Percentiles rank a stretch among this genome's conserved stretches.
phyloP scores from a whole-genome alignment of 805 yeast species.

The Yarrowia sp. region DNA sequence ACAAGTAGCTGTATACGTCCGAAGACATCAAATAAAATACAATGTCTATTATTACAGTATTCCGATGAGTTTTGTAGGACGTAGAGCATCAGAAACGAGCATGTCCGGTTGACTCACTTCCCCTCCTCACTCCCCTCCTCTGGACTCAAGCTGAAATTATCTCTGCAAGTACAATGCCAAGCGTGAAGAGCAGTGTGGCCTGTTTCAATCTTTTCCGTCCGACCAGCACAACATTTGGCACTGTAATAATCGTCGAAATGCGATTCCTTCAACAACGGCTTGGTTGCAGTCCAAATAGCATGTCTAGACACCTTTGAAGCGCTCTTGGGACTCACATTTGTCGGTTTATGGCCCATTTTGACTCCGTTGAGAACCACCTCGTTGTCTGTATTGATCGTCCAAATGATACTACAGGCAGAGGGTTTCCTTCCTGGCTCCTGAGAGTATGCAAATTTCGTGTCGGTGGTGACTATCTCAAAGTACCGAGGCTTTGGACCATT shows the following conservation, averaged over 20 bases:
- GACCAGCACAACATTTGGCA: slow-evolving; percentile 1
- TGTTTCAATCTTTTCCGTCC: background rate
- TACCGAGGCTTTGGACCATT: background rate
- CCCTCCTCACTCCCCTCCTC: too few species aligned
- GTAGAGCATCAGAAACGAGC: too few species aligned
- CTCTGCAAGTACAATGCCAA: slow-evolving; percentile 14
- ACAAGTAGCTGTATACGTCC: too few species aligned
- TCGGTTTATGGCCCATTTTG: slow-evolving; percentile 38
- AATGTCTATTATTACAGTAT: too few species aligned
- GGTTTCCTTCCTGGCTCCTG: slow-evolving; percentile 11
- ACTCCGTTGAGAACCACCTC: slow-evolving; percentile 36
- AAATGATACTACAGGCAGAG: slow-evolving; percentile 2
- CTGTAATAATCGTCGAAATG: slow-evolving; percentile 7
- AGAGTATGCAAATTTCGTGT: slow-evolving; percentile 40
- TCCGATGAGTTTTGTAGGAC: too few species aligned
- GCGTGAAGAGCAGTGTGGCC: slow-evolving; percentile 11
- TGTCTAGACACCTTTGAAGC: slow-evolving; percentile 7
- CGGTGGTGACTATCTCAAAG: slow-evolving; percentile 17
- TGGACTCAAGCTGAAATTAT: slow-evolving; percentile 1
- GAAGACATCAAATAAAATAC: too few species aligned
- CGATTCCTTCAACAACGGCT: background rate
- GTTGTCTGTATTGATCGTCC: slow-evolving; percentile 56
- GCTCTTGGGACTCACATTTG: background rate
- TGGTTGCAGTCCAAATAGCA: slow-evolving; percentile 2
- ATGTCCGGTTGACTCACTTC: too few species aligned